Conservation (phyloP, 2,329 filamentous ascomycete genomes). For the Pestalotiopsis sp. region DNA sequence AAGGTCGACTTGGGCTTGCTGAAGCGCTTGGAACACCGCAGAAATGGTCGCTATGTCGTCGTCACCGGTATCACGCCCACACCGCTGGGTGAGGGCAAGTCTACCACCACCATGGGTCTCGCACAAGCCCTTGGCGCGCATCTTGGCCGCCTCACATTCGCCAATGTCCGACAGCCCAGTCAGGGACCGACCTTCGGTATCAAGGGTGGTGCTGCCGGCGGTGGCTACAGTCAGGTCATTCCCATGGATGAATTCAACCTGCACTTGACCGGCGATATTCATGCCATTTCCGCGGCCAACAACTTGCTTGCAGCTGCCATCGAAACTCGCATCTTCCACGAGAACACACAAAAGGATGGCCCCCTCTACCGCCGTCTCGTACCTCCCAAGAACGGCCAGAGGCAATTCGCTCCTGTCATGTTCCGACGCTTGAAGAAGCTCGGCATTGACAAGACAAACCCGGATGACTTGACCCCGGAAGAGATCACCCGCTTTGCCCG, state of each 20-base stretch:
- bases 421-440: conserved; percentile 92
- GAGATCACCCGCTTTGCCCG: conserved; percentile 89
- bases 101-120: conserved; percentile 94
- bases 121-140: conserved; percentile 92
- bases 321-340: conserved; percentile 97
- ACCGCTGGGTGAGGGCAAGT: conserved; percentile 95
- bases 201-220: conserved; percentile 96
- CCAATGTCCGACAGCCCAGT: conserved; percentile 95
- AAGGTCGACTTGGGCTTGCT: conserved; percentile 87
- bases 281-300: conserved; percentile 95
- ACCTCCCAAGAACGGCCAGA: conserved; percentile 85
- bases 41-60: conserved; percentile 87
- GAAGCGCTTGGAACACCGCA: conserved; percentile 82
- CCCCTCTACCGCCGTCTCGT: conserved; percentile 87
- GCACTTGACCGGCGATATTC: conserved; percentile 96
- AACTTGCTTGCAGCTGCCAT: conserved; percentile 95
- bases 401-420: conserved; percentile 87
- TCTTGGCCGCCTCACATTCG: conserved; percentile 84
- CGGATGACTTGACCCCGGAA: conserved; percentile 85
- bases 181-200: conserved; percentile 98
- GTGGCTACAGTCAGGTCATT: conserved; percentile 98
- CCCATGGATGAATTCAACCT: conserved; percentile 99
- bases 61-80: conserved; percentile 97
- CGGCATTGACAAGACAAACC: conserved; percentile 93
- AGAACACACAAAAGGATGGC: conserved; percentile 90